Evolutionary conservation across 2,329 filamentous ascomycete species (phyloP), one percentile per base, ranked within the genome.

Genomic region (Aspergillus aculeatus): DNA sequence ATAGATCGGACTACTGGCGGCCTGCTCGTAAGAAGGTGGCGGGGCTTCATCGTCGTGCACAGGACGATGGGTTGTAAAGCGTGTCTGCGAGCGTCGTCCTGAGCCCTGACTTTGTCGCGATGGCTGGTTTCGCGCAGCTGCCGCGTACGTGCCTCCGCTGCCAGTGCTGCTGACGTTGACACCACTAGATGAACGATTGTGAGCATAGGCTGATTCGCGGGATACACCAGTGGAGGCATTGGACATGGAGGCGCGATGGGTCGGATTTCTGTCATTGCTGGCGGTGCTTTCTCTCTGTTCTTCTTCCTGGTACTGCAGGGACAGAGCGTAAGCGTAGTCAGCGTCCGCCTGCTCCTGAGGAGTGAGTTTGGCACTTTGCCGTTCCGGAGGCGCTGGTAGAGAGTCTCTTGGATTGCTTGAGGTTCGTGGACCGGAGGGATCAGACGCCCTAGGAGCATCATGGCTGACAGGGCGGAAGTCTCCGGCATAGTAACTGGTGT

Each of bases 291-390:
- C 86, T 14, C 87, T 84, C 68, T 92, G 88, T 64, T 97, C 92
- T 74, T 98, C 94, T 72, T 98, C 95, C 73, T 98, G 94, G 1
- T 97, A 83, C 71, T 98, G 95, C 6, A 99, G 81, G 0, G 94
- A 93, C 3, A 98, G 82, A 0, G 95, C 95, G 31, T 97, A 87
- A 53, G 95, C 95, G 32, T 97, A 87, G 61, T 93, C 87, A 68
- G 78, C 78, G 65, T 81, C 78, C 38, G 74, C 75, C 64, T 97
- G 93, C 76, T 97, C 86, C 79, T 96, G 84, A 16, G 68, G 63
- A 12, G 70, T 67, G 29, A 72, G 38, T 6, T 44, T 59, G 38
- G 65, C 55, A 24, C 62, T 61, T 35, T 58, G 35, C 31, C 60
- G 60, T 44, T 68, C 63, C 9, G 60, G 62, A 47, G 63, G 12